phyloP scores from a whole-genome alignment of 202 grass and related monocot species.

The Panicum hallii region DNA sequence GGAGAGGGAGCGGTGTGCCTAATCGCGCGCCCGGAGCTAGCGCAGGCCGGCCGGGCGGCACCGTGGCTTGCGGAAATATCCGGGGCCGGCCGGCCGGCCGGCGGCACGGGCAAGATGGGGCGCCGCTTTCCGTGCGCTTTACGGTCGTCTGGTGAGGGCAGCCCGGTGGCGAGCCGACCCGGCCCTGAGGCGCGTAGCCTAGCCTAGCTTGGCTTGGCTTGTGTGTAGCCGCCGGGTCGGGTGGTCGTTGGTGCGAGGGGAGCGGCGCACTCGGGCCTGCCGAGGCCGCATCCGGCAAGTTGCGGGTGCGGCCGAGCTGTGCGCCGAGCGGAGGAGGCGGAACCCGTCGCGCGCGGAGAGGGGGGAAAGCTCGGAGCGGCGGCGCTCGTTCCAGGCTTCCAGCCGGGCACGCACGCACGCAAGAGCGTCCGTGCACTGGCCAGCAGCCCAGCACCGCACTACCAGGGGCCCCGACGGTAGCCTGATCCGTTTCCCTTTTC shows the following conservation, averaged over 20 bases:
- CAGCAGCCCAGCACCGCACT: slow-evolving; percentile 36
- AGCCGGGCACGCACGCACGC: not conserved
- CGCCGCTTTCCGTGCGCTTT: slow-evolving; percentile 26
- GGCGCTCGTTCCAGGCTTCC: not conserved
- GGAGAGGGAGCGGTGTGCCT: slow-evolving; percentile 6
- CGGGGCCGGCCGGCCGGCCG: not conserved
- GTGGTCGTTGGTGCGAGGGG: slow-evolving; percentile 2
- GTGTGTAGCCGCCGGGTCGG: not conserved
- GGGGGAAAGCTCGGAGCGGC: not conserved
- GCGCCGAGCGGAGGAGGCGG: not conserved
- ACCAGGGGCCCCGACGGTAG: not conserved
- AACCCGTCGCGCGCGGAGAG: too few species aligned
- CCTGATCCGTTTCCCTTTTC: not conserved
- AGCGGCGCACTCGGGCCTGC: slow-evolving; percentile 26
- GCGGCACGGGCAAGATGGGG: not conserved
- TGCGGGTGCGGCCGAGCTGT: slow-evolving; percentile 26
- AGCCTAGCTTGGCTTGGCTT: not conserved
- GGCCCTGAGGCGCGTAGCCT: not conserved
- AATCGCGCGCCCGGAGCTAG: slow-evolving; percentile 1
- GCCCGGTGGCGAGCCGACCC: not conserved
- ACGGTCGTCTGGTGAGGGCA: not conserved
- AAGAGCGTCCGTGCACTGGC: slow-evolving; percentile 22
- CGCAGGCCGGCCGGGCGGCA: not conserved
- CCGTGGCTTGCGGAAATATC: slow-evolving; percentile 9
- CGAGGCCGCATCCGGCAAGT: slow-evolving; percentile 15